A percentile compares a stretch with the other conserved stretches of the same genome.
Conservation (phyloP, 257 asterid genomes). For the Solanum sejunctum region DNA sequence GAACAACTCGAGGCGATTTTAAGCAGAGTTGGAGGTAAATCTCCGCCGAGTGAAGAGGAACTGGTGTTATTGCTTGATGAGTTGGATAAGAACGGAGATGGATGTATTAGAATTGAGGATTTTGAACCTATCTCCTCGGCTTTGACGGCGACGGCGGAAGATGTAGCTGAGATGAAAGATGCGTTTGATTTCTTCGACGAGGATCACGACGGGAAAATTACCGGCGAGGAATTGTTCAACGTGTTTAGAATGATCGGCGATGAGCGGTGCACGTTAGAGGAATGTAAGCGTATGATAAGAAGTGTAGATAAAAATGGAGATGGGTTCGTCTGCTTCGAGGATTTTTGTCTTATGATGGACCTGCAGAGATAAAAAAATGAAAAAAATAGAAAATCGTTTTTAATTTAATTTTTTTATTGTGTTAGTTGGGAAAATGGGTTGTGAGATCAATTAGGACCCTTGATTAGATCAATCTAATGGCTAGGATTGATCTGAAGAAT, state of each 20-base stretch:
- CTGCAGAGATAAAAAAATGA: slow-evolving; percentile 11
- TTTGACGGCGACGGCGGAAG: slow-evolving; percentile 8
- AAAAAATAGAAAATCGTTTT: neutral
- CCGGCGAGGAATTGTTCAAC: slow-evolving; percentile 65
- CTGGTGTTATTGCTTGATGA: slow-evolving; percentile 34
- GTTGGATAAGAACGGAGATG: slow-evolving; percentile 67
- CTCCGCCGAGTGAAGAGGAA: slow-evolving; percentile 47
- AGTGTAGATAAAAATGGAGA: slow-evolving; percentile 67
- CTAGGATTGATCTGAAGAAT: slow-evolving; percentile 4
- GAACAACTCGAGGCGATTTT: slow-evolving; percentile 45
- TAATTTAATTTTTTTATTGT: neutral
- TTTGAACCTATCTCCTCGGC: slow-evolving; percentile 39
- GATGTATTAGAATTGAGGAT: slow-evolving; percentile 54
- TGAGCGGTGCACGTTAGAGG: slow-evolving; percentile 69
- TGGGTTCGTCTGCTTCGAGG: slow-evolving; percentile 90
- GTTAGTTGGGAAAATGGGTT: neutral
- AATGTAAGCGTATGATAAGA: slow-evolving; percentile 75
- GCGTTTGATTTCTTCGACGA: slow-evolving; percentile 73
- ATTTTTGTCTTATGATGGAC: slow-evolving; percentile 74
- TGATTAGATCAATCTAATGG: slow-evolving; percentile 5
- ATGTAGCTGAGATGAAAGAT: slow-evolving; percentile 39
- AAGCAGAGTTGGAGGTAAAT: slow-evolving; percentile 34
- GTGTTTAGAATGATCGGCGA: slow-evolving; percentile 58
- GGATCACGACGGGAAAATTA: slow-evolving; percentile 69
- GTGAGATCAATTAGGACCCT: neutral